Evolutionary conservation across 106 monocot species (phyloP), one percentile per base, ranked within the genome.

Genomic region (Gastrodia elata): DNA sequence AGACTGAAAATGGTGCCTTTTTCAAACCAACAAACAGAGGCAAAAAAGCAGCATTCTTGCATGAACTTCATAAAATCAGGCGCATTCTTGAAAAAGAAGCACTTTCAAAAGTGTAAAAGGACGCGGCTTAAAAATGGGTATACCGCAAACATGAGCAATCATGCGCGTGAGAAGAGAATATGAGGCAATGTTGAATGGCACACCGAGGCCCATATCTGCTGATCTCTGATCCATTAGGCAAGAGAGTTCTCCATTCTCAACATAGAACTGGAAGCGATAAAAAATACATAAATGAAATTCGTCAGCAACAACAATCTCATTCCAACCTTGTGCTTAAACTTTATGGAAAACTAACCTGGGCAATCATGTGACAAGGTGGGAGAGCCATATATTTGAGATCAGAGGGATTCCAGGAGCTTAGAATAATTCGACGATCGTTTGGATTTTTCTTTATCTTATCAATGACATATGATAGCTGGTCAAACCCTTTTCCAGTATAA

Each of bases 321-420:
- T 7, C n/a, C 7, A 1, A 13, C 7, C 1, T 64, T 64, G 2
- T 64, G 8, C 2, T 26, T 38, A 10, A 65, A 1, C 9, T 67
- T 6, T 37, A 37, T 20, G 37, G 25, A 69, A 40, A 39, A 64
- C 83, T 79, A 77, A 93, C 98, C 79, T 99, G 98, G 55, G 91
- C 86, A 79, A 99, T 93, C 88, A 99, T 91, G 76, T 99, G 98
- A 83, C 98, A 99, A 55, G 98, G 98, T 64, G 91, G 98, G 70
- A 91, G 91, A 70, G 98, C 93, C 91, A 99, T 91, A 32, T 88
- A 59, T 77, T 91, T 93, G 64, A 99, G 79, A 84, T 99, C 98
- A 58, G 84, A 91, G 73, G 98, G 98, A 80, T 93, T 99, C 98
- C 98, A 99, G 34, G 98, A 91, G 9, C 93, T 93, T 24, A 99